These are phyloP conservation scores for Kluyveromyces starmeri DNA, from an alignment of 805 yeast genomes.

Conservation along the genomic window DNA sequence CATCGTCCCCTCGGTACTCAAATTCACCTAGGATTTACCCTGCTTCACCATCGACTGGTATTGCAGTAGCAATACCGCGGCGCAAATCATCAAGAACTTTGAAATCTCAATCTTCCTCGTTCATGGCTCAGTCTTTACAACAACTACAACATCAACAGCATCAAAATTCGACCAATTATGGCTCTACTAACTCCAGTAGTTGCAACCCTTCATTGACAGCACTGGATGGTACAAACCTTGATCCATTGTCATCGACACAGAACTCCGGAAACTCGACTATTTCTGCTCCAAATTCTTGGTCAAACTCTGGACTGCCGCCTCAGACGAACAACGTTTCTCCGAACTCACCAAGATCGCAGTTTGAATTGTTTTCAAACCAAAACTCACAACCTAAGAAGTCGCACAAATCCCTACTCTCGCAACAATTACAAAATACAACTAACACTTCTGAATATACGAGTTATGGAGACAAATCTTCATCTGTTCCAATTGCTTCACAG, in stretches of 20 bases:
- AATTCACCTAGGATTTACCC: constrained; percentile 8
- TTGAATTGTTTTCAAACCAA: constrained; percentile 15
- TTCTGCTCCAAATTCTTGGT: constrained; percentile 16
- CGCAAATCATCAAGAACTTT: constrained; percentile 24
- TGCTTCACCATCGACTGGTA: constrained; percentile 15
- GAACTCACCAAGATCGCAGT: constrained; percentile 15
- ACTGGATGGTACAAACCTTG: constrained; percentile 11
- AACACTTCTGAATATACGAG: constrained; percentile 4
- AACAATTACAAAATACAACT: constrained; percentile 24
- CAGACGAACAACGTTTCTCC: constrained; percentile 10
- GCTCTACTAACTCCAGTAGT: constrained; percentile 11
- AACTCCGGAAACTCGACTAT: constrained; percentile 8
- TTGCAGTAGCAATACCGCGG: constrained; percentile 21
- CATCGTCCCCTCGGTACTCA: constrained; percentile 25
- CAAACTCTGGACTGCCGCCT: background rate
- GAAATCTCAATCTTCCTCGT: constrained; percentile 23
- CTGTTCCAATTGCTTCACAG: background rate
- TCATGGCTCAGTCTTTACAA: constrained; percentile 23
- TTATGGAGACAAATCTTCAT: background rate
- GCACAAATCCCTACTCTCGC: constrained; percentile 29
- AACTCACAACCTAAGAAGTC: constrained; percentile 15
- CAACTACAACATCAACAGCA: constrained; percentile 19
- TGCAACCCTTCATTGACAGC: constrained; percentile 11
- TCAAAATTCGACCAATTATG: background rate
- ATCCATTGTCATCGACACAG: constrained; percentile 6